Percentiles rank a stretch among this genome's conserved stretches.
These are phyloP conservation scores for Westerdykella ornata DNA, from an alignment of 2,329 filamentous ascomycete species.

Conservation along the genomic window DNA sequence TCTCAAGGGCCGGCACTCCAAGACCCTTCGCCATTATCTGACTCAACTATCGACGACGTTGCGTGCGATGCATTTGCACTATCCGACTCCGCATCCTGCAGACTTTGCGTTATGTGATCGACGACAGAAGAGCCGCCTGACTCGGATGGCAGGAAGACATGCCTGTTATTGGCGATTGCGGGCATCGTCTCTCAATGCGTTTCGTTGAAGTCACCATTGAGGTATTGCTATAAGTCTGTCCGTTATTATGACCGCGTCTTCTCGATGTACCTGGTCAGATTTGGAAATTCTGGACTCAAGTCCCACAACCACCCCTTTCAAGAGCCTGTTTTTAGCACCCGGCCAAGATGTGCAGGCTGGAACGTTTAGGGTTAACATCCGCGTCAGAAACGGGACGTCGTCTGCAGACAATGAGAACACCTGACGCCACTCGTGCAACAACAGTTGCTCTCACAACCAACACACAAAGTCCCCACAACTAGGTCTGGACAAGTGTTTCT, in stretches of 20 bases:
- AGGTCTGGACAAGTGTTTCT: too few species aligned
- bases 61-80: conserved; percentile 1
- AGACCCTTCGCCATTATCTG: conserved; percentile 19
- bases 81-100: conserved; percentile 5
- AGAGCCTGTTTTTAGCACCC: conserved; percentile 7
- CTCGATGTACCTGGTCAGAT: conserved; percentile 1
- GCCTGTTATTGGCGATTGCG: conserved; percentile 4
- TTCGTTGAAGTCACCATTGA: conserved; percentile 10
- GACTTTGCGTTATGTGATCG: conserved; percentile 16
- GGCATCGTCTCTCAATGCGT: conserved; percentile 12
- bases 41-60: conserved; percentile 11
- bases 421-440: too few species aligned
- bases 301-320: neutral
- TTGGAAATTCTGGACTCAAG: conserved; percentile 1
- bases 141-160: conserved; percentile 12
- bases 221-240: conserved; percentile 11
- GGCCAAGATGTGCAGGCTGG: neutral
- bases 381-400: too few species aligned
- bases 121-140: conserved; percentile 15
- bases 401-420: too few species aligned
- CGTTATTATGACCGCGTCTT: conserved; percentile 11
- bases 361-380: neutral
- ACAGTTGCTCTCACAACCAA: too few species aligned
- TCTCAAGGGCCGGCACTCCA: conserved; percentile 24
- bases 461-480: too few species aligned